These are phyloP conservation scores for Picea sitchensis DNA, from an alignment of 75 land plant genomes.

Conservation along the genomic window DNA sequence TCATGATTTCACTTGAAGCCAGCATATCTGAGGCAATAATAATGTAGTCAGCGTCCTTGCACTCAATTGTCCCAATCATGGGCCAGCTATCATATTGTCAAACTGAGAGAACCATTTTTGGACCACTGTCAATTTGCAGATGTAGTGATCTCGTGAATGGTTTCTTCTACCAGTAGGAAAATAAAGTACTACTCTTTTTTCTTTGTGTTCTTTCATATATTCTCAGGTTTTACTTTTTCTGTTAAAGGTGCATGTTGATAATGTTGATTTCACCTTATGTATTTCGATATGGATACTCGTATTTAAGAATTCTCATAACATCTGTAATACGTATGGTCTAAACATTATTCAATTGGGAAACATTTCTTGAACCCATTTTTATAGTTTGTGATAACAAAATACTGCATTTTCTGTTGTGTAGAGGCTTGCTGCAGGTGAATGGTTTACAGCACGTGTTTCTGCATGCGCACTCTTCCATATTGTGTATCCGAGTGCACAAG, in stretches of 20 bases:
- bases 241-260: too few relatives aligned
- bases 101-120: not conserved
- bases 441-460: slow-evolving; percentile 95
- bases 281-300: too few relatives aligned
- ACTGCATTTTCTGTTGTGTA: slow-evolving; percentile 23
- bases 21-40: not conserved
- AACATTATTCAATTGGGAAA: not conserved
- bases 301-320: too few relatives aligned
- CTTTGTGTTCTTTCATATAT: too few relatives aligned
- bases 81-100: not conserved
- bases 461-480: slow-evolving; percentile 95
- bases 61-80: not conserved
- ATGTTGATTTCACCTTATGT: too few relatives aligned
- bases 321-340: too few relatives aligned
- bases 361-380: not conserved
- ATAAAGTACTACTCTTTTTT: too few relatives aligned
- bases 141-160: too few relatives aligned
- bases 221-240: too few relatives aligned
- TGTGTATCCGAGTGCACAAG: slow-evolving; percentile 91
- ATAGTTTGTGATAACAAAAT: not conserved
- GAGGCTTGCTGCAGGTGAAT: slow-evolving; percentile 93
- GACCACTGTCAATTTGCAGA: not conserved
- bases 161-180: too few relatives aligned
- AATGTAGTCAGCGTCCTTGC: not conserved
- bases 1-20: not conserved